Evolutionary conservation across 2,329 filamentous ascomycete genomes (phyloP).

Genomic region (Curvularia lunata): DNA sequence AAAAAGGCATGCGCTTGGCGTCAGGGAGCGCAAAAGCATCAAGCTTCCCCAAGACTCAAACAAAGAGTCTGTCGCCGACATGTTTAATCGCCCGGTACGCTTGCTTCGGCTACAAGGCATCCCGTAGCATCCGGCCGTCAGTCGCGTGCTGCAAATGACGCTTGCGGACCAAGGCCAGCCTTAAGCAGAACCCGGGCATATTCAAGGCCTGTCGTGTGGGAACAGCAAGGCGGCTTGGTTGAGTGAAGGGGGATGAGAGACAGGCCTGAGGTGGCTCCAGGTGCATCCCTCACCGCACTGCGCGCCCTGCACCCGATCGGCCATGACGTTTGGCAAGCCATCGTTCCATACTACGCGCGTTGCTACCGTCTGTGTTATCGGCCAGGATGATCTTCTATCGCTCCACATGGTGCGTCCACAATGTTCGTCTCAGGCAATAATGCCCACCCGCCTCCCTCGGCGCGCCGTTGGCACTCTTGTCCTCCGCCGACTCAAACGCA

Average conservation of each 20-base stretch:
- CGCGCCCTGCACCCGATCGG: conserved; percentile 6
- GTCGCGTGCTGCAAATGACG: conserved; percentile 8
- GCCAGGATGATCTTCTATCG: conserved; percentile 14
- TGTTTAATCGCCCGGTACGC: conserved; percentile 25
- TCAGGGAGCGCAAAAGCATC: conserved; percentile 31
- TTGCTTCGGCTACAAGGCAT: conserved; percentile 18
- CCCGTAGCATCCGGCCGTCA: conserved; percentile 10
- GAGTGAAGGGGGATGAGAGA: conserved; percentile 3
- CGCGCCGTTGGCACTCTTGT: conserved; percentile 4
- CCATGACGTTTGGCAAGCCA: conserved; percentile 9
- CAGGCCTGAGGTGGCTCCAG: conserved; percentile 11
- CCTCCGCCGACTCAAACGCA: conserved; percentile 7
- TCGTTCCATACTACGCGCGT: conserved; percentile 14
- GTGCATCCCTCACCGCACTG: conserved; percentile 11
- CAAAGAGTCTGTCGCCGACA: conserved; percentile 22
- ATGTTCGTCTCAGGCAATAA: conserved; percentile 20
- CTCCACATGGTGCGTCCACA: conserved; percentile 11
- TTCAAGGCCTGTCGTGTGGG: background rate
- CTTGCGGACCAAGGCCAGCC: conserved; percentile 3
- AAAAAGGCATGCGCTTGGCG: conserved; percentile 34
- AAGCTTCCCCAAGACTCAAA: conserved; percentile 34
- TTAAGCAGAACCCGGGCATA: background rate
- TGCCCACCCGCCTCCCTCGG: conserved; percentile 3
- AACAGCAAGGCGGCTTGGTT: conserved; percentile 1
- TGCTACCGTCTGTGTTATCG: conserved; percentile 12